Base-by-base conservation (phyloP, 179 eudicot species). In the Kewa caespitosa region DNA sequence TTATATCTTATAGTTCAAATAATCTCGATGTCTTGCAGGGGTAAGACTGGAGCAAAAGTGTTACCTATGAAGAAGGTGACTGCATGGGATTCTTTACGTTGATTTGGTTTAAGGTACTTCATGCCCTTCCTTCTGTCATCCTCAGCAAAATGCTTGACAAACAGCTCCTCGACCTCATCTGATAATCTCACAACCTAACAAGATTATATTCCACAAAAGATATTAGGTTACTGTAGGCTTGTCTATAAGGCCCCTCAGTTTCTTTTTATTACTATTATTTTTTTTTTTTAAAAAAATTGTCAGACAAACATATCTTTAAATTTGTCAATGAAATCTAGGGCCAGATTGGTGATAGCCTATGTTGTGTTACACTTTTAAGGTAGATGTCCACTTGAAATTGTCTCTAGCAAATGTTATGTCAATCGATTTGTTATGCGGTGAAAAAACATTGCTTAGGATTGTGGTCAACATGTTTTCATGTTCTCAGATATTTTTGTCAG, bases 51-150 rank as follows among this genome's bases (percentile, higher is more conserved):
- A n/a, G 23, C 30, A 70, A 70, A 69, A 54, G 36, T 23, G 90
- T 87, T 77, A 95, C 97, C 99, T 39, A 86, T 93, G 81, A 95
- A 95, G 87, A 92, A 95, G 59, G 97, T 95, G 14, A 90, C 86
- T 27, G 87, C 79, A 81, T 95, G 99, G 12, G 99, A 95, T 63
- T 93, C 99, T 83, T 87, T 89, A 42, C 80, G 87, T 69, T 88
- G 97, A 69, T 87, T 87, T 18, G 97, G 99, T 67, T 88, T 95
- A 22, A 95, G 91, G 87, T 95, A 95, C 73, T 87, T 93, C 97
- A 93, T 91, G 63, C 97, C 99, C 80, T 87, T 95, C 57, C 87
- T 85, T 81, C 76, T 84, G 72, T 95, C 91, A 78, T 91, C 99
- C 74, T 90, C 78, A 12, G 97, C 89, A 57, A 91, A 93, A 73